Percentiles rank a stretch among this genome's conserved stretches.
These are phyloP conservation scores for Nymphaea colorata DNA, from an alignment of 164 flowering plant genomes.

Conservation along the genomic window DNA sequence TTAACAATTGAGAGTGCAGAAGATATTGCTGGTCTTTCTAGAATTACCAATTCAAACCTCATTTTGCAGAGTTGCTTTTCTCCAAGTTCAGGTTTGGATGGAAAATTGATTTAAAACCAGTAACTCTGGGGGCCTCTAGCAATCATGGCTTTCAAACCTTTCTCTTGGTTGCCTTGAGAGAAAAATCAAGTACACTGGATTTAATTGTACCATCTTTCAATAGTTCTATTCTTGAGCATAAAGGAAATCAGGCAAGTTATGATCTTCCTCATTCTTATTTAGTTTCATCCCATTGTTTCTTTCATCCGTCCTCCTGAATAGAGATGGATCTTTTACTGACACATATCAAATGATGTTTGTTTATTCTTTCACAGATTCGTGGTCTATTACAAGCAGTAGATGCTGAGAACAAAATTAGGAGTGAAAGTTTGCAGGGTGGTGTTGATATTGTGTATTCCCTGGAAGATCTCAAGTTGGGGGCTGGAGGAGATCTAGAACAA, in stretches of 20 bases:
- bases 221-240: conserved; percentile 26
- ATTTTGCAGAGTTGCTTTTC: conserved; percentile 59
- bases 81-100: conserved; percentile 80
- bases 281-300: no score
- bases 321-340: not conserved
- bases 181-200: conserved; percentile 21
- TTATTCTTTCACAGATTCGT: conserved; percentile 30
- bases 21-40: not conserved
- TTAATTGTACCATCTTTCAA: conserved; percentile 34
- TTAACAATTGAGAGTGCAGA: not conserved
- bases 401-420: conserved; percentile 56
- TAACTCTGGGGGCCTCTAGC: conserved; percentile 35
- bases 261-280: no score
- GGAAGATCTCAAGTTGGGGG: conserved; percentile 75
- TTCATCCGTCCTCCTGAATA: no score
- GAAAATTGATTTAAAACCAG: conserved; percentile 46
- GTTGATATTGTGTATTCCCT: conserved; percentile 52
- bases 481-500: conserved; percentile 41
- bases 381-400: conserved; percentile 63
- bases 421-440: conserved; percentile 29
- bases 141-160: conserved; percentile 52
- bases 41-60: not conserved
- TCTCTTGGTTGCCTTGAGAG: conserved; percentile 68
- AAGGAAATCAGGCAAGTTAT: conserved; percentile 41
- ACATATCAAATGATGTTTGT: not conserved